A percentile compares a stretch with the other conserved stretches of the same genome.
Conservation (phyloP, 2,329 filamentous ascomycete species). For the Fusarium mundagurra region DNA sequence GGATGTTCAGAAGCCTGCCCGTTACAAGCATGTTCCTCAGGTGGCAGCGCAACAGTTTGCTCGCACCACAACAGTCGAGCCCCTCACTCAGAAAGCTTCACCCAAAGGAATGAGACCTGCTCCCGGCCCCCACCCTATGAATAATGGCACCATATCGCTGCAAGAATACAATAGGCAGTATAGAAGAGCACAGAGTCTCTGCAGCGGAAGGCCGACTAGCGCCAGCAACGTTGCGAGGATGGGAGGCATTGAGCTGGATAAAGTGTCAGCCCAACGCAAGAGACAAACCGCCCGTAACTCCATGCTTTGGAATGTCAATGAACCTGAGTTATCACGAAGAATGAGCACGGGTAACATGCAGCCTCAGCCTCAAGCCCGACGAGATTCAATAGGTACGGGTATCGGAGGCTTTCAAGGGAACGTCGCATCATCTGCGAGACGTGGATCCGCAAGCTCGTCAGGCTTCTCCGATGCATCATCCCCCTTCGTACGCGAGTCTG, state of each 20-base stretch:
- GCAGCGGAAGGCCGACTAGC: slow-evolving; percentile 43
- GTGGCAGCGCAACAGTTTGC: slow-evolving; percentile 66
- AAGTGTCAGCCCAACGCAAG: slow-evolving; percentile 22
- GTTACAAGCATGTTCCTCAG: slow-evolving; percentile 62
- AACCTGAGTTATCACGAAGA: slow-evolving; percentile 41
- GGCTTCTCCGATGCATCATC: slow-evolving; percentile 32
- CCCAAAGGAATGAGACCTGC: slow-evolving; percentile 53
- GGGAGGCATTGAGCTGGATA: slow-evolving; percentile 50
- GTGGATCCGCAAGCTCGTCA: slow-evolving; percentile 30
- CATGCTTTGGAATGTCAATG: slow-evolving; percentile 38
- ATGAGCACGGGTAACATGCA: slow-evolving; percentile 52
- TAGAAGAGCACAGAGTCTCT: slow-evolving; percentile 50
- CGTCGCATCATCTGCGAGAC: slow-evolving; percentile 3
- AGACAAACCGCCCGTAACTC: slow-evolving; percentile 44
- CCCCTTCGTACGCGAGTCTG: slow-evolving; percentile 29
- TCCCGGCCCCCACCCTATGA: slow-evolving; percentile 28
- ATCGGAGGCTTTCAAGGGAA: slow-evolving; percentile 13
- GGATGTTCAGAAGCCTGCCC: slow-evolving; percentile 16
- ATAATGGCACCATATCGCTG: slow-evolving; percentile 44
- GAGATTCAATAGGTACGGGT: slow-evolving; percentile 19
- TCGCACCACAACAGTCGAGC: slow-evolving; percentile 60
- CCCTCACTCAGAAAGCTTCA: slow-evolving; percentile 46
- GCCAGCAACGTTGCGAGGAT: slow-evolving; percentile 51
- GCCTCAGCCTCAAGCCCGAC: slow-evolving; percentile 4
- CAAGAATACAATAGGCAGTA: slow-evolving; percentile 50